Percentiles rank a stretch among this genome's conserved stretches.
Conservation (phyloP, 345 rosid species). For the Passiflora organensis region DNA sequence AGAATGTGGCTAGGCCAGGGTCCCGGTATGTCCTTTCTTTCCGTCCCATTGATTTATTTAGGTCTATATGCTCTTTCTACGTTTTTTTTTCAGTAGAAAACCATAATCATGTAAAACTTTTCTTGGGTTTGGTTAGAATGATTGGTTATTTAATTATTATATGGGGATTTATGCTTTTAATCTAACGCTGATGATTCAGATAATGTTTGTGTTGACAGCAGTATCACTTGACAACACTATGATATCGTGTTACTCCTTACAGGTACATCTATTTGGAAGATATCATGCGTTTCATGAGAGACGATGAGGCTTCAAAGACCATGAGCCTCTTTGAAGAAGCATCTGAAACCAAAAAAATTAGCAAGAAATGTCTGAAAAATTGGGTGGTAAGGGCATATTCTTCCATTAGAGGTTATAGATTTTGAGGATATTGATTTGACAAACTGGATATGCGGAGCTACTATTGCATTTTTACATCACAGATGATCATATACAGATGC, state of each 20-base stretch:
- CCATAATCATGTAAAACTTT: too few relatives aligned
- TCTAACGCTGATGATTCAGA: not conserved
- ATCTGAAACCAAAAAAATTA: not conserved
- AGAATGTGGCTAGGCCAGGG: conserved; percentile 38
- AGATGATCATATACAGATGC: not conserved
- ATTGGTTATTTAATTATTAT: not conserved
- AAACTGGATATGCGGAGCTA: not conserved
- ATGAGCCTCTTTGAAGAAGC: conserved; percentile 1
- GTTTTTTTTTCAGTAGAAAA: too few relatives aligned
- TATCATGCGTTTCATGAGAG: not conserved
- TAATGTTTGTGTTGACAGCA: not conserved
- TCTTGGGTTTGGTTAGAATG: not conserved
- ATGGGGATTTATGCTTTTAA: too few relatives aligned
- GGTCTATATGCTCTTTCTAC: not conserved
- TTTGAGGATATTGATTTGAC: too few relatives aligned
- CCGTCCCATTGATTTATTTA: not conserved
- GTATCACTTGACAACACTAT: not conserved
- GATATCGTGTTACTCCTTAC: not conserved
- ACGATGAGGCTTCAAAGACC: not conserved
- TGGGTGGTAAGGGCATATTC: not conserved
- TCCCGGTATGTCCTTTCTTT: conserved; percentile 25
- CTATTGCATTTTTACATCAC: not conserved
- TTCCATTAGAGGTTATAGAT: too few relatives aligned
- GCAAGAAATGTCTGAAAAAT: not conserved
- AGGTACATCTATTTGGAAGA: not conserved